These are phyloP conservation scores for Wallacemonas rigidus DNA, from an alignment of 208 protist genomes.

Conservation along the genomic window DNA sequence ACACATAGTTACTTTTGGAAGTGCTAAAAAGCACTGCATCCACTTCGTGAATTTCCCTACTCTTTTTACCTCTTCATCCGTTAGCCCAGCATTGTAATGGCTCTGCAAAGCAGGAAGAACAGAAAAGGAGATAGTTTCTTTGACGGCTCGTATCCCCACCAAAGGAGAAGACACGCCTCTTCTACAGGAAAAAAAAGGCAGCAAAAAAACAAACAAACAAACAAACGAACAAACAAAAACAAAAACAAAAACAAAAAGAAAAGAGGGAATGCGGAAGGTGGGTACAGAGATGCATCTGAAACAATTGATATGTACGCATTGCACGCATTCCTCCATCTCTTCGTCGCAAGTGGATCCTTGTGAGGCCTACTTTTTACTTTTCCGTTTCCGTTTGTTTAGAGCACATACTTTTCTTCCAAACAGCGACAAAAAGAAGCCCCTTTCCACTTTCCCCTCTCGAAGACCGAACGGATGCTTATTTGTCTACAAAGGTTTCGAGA, in stretches of 20 bases:
- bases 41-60: neutral
- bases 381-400: neutral
- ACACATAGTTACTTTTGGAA: conserved; percentile 6
- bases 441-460: too few relatives aligned
- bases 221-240: neutral
- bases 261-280: neutral
- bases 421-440: neutral
- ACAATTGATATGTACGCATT: too few relatives aligned
- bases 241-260: neutral
- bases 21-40: neutral
- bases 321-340: neutral
- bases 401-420: neutral
- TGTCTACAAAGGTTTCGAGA: too few relatives aligned
- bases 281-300: too few relatives aligned
- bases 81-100: neutral
- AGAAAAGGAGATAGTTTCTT: too few relatives aligned
- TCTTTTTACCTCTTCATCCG: neutral
- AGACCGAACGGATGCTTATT: too few relatives aligned
- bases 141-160: too few relatives aligned
- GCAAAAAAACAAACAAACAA: conserved; percentile 7
- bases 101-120: neutral
- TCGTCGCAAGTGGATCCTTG: neutral
- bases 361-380: neutral
- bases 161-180: too few relatives aligned
- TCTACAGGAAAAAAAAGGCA: too few relatives aligned